phyloP scores from a whole-genome alignment of 192 early-diverging fungal genomes.

The Backusella tarrabulga region DNA sequence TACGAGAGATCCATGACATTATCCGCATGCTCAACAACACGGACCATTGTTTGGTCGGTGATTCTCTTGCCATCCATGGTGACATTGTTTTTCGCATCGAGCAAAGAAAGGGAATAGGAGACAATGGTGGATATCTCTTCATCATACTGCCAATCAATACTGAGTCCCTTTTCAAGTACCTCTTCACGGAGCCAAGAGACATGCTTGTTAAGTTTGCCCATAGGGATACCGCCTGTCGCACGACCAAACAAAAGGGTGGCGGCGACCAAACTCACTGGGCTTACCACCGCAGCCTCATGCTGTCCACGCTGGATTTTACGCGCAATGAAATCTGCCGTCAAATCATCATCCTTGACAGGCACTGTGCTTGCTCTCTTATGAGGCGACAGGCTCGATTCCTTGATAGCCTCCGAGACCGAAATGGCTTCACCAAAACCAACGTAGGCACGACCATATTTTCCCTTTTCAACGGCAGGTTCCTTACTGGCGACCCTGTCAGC shows the following conservation, averaged over 20 bases:
- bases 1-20: constrained; percentile 40
- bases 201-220: constrained; percentile 25
- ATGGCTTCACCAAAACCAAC: constrained; percentile 27
- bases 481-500: constrained; percentile 23
- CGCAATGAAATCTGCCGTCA: constrained; percentile 26
- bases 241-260: constrained; percentile 26
- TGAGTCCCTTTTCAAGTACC: constrained; percentile 14
- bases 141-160: constrained; percentile 35
- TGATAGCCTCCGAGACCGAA: neutral
- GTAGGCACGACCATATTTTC: constrained; percentile 34
- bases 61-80: constrained; percentile 31
- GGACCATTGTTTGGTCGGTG: constrained; percentile 24
- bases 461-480: constrained; percentile 16
- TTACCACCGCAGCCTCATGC: constrained; percentile 18
- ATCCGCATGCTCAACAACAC: constrained; percentile 38
- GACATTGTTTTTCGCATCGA: constrained; percentile 33
- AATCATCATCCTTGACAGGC: neutral
- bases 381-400: neutral
- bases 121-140: constrained; percentile 36
- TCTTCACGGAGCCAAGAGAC: constrained; percentile 29
- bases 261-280: constrained; percentile 30
- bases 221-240: constrained; percentile 18
- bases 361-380: constrained; percentile 5
- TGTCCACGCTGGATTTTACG: constrained; percentile 29
- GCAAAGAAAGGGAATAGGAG: constrained; percentile 24